These are phyloP conservation scores for Aspergillus haitiensis DNA, from an alignment of 495 filamentous ascomycete species.

Conservation along the genomic window DNA sequence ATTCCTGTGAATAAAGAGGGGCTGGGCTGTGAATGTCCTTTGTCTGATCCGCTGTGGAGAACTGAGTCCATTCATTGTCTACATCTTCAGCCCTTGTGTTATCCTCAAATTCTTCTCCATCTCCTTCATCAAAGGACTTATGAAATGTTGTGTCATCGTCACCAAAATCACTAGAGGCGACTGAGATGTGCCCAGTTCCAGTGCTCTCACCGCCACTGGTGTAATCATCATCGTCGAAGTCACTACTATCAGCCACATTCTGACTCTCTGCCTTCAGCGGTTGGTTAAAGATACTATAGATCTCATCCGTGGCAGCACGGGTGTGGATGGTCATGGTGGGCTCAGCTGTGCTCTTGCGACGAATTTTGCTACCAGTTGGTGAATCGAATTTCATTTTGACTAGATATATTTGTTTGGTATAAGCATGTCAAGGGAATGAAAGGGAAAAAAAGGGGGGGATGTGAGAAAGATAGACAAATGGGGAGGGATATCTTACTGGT, in stretches of 20 bases:
- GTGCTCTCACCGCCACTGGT: slow-evolving; percentile 82
- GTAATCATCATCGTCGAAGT: slow-evolving; percentile 71
- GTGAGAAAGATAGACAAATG: neutral
- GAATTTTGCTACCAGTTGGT: slow-evolving; percentile 73
- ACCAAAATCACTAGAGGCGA: slow-evolving; percentile 61
- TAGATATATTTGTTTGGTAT: slow-evolving; percentile 31
- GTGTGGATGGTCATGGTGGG: slow-evolving; percentile 98
- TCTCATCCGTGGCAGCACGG: slow-evolving; percentile 91
- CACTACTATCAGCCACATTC: slow-evolving; percentile 50
- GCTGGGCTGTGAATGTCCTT: slow-evolving; percentile 58
- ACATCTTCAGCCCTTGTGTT: slow-evolving; percentile 54
- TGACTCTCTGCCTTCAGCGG: slow-evolving; percentile 64
- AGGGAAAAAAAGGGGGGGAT: neutral
- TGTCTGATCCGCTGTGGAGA: slow-evolving; percentile 57
- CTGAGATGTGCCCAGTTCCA: slow-evolving; percentile 66
- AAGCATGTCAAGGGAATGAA: slow-evolving; percentile 18
- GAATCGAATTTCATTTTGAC: slow-evolving; percentile 93
- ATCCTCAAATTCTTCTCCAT: slow-evolving; percentile 51
- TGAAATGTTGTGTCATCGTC: slow-evolving; percentile 58
- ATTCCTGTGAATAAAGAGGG: slow-evolving; percentile 33
- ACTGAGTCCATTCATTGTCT: slow-evolving; percentile 81
- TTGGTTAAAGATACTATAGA: slow-evolving; percentile 95
- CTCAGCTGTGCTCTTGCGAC: slow-evolving; percentile 70
- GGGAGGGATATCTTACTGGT: slow-evolving; percentile 59
- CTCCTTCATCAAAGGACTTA: slow-evolving; percentile 40